Conservation (phyloP, 192 early-diverging fungal species). For the Gaertneriomyces sp. region DNA sequence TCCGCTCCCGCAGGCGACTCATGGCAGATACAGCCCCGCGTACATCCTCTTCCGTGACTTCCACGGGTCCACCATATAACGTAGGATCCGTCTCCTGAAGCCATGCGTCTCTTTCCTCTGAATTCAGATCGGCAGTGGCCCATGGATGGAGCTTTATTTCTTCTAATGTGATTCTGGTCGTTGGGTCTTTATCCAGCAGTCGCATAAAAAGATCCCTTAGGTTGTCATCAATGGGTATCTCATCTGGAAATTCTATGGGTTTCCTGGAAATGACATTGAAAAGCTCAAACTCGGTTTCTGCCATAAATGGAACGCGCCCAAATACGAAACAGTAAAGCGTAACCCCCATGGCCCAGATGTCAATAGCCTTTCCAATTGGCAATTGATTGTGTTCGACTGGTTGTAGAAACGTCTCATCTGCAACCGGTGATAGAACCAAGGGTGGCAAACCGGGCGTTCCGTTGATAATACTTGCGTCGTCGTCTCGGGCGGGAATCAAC, state of each 20-base stretch:
- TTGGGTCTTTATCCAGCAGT: conserved; percentile 85
- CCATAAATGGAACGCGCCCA: conserved; percentile 89
- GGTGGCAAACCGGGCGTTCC: background rate
- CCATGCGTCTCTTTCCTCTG: conserved; percentile 61
- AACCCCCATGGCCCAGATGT: conserved; percentile 97
- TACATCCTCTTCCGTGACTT: conserved; percentile 81
- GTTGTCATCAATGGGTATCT: conserved; percentile 47
- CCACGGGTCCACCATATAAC: conserved; percentile 54
- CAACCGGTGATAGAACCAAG: background rate
- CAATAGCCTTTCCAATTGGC: conserved; percentile 72
- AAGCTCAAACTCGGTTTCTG: conserved; percentile 92
- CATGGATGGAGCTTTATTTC: conserved; percentile 89
- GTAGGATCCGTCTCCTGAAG: conserved; percentile 72
- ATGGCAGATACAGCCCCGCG: conserved; percentile 62
- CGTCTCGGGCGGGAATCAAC: background rate
- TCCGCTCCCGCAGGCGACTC: conserved; percentile 20
- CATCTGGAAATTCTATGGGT: conserved; percentile 47
- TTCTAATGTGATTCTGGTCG: conserved; percentile 75
- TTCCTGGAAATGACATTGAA: conserved; percentile 84
- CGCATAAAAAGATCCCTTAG: conserved; percentile 70
- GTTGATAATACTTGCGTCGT: no score
- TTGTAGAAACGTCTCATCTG: no score
- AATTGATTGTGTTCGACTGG: background rate
- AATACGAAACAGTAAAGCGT: conserved; percentile 92
- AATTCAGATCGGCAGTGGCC: conserved; percentile 70